Percentiles rank a stretch among this genome's conserved stretches.
Evolutionary conservation across 495 filamentous ascomycete genomes (phyloP).

Genomic region (Acidomyces sp.): DNA sequence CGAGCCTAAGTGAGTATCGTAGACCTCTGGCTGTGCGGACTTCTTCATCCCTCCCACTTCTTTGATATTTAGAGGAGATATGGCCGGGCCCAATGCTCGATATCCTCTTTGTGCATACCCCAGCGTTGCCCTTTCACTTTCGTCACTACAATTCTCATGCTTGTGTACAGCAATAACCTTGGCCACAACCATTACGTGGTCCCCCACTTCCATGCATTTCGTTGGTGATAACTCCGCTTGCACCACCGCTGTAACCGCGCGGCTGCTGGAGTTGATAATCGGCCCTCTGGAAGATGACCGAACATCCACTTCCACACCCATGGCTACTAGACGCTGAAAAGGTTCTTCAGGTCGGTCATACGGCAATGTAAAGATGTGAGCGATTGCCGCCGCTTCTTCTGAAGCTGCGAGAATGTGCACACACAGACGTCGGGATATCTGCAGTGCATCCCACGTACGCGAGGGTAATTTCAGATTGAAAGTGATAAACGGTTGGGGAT

Average conservation of each 20-base stretch:
- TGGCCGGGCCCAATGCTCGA: neutral
- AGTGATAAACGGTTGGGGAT: conserved; percentile 52
- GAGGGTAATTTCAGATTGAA: conserved; percentile 71
- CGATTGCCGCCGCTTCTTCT: conserved; percentile 14
- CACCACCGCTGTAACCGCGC: conserved; percentile 20
- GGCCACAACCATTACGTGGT: conserved; percentile 46
- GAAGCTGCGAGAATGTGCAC: conserved; percentile 24
- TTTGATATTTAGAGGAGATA: too few species aligned
- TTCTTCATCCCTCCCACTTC: too few species aligned
- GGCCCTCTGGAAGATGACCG: neutral
- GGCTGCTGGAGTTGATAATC: neutral
- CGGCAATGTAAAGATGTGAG: conserved; percentile 23
- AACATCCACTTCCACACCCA: neutral
- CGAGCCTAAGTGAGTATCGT: too few species aligned
- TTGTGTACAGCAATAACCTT: conserved; percentile 26
- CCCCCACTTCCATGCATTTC: conserved; percentile 33
- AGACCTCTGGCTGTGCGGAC: too few species aligned
- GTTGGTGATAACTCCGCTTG: conserved; percentile 9
- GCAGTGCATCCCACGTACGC: conserved; percentile 53
- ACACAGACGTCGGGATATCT: conserved; percentile 9
- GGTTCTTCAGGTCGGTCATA: conserved; percentile 9
- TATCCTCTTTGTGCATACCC: conserved; percentile 7
- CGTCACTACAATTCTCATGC: neutral
- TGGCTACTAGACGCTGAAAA: conserved; percentile 1
- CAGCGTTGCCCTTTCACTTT: neutral